These are phyloP conservation scores for Yamadazyma triangularis DNA, from an alignment of 1,139 yeast species.

Conservation along the genomic window DNA sequence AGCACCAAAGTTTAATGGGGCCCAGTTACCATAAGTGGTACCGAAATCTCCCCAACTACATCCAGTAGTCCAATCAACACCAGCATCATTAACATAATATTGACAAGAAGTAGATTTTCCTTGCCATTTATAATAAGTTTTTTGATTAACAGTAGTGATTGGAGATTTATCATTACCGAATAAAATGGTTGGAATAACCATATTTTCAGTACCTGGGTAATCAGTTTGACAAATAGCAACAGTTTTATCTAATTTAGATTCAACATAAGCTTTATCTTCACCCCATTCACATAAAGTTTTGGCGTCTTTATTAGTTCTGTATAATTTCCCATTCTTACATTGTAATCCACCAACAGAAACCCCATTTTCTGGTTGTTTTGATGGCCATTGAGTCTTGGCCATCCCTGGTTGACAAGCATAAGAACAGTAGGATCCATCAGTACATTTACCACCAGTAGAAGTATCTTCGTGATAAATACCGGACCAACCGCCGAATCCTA, in stretches of 20 bases:
- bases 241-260: conserved; percentile 47
- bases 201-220: conserved; percentile 86
- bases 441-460: conserved; percentile 62
- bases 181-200: conserved; percentile 76
- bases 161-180: conserved; percentile 53
- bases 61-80: conserved; percentile 67
- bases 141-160: conserved; percentile 63
- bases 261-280: conserved; percentile 55
- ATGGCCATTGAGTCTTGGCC: conserved; percentile 89
- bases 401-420: conserved; percentile 88
- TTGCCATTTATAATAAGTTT: conserved; percentile 58
- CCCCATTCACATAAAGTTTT: conserved; percentile 80
- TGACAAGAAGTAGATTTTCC: conserved; percentile 70
- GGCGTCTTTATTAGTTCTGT: conserved; percentile 56
- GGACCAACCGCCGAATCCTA: conserved; percentile 68
- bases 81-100: conserved; percentile 79
- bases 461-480: conserved; percentile 63
- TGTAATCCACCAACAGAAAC: conserved; percentile 75
- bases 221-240: conserved; percentile 84
- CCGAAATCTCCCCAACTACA: conserved; percentile 72
- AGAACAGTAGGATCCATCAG: conserved; percentile 76
- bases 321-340: conserved; percentile 66
- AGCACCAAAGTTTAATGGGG: conserved; percentile 76
- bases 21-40: conserved; percentile 77
- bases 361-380: conserved; percentile 66